Percentiles rank a stretch among this genome's conserved stretches.
phyloP scores from a whole-genome alignment of 345 rosid genomes.

The Salix exigua region DNA sequence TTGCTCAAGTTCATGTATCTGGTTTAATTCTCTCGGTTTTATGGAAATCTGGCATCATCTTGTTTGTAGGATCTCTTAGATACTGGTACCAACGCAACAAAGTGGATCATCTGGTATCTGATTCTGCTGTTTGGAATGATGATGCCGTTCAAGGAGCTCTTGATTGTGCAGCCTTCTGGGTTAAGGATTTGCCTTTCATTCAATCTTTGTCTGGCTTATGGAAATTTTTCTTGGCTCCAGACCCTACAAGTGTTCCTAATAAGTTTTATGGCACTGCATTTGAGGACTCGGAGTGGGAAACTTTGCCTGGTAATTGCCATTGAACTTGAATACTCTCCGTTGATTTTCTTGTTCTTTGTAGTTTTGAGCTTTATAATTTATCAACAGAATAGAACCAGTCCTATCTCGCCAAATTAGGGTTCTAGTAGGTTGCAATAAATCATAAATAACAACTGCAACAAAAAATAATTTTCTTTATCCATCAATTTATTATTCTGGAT shows the following conservation, averaged over 20 bases:
- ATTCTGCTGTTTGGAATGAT: conserved; percentile 85
- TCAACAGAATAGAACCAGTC: too few species aligned
- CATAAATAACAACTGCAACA: not conserved
- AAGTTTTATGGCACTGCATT: conserved; percentile 50
- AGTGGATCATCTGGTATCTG: conserved; percentile 59
- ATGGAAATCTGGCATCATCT: too few species aligned
- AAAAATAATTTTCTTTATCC: not conserved
- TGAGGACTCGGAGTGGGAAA: conserved; percentile 71
- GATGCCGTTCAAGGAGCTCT: conserved; percentile 75
- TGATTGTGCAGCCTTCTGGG: conserved; percentile 75
- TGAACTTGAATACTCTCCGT: not conserved
- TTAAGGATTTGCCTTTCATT: conserved; percentile 70
- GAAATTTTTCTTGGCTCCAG: conserved; percentile 78
- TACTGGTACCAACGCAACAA: conserved; percentile 79
- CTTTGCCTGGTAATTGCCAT: conserved; percentile 60
- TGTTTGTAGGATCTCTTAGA: conserved; percentile 59
- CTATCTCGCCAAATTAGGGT: not conserved
- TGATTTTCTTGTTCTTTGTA: not conserved
- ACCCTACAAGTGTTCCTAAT: conserved; percentile 55
- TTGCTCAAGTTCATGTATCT: not conserved
- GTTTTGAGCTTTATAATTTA: not conserved
- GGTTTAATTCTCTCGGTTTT: not conserved
- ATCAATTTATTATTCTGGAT: not conserved
- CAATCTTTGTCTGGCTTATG: conserved; percentile 82
- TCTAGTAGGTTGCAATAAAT: not conserved